Conservation (phyloP, 768 basidiomycete genomes). For the Pleurotus pulmonarius region DNA sequence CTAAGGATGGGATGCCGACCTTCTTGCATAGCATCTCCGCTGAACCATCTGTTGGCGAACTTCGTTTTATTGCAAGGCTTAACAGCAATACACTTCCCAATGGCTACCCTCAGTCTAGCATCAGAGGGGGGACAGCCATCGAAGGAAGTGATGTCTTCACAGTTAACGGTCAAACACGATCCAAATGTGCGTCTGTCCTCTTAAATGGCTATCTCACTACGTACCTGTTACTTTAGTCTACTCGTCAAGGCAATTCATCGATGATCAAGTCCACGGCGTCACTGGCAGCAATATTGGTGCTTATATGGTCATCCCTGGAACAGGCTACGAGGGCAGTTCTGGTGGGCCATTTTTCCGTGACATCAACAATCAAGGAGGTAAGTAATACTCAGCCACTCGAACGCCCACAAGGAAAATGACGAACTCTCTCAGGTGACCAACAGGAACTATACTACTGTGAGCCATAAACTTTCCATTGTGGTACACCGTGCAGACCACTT, state of each 20-base stretch:
- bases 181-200: slow-evolving; percentile 17
- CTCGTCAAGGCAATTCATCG: slow-evolving; percentile 30
- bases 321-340: slow-evolving; percentile 27
- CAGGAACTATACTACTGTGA: slow-evolving; percentile 34
- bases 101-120: slow-evolving; percentile 22
- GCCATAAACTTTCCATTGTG: slow-evolving; percentile 8
- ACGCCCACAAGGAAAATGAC: neutral
- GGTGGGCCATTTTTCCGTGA: slow-evolving; percentile 32
- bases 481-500: neutral
- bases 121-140: slow-evolving; percentile 29
- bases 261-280: slow-evolving; percentile 30
- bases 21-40: slow-evolving; percentile 21
- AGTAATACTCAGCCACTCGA: slow-evolving; percentile 5
- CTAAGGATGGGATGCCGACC: neutral
- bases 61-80: slow-evolving; percentile 33
- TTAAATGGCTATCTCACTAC: no score
- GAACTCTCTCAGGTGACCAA: slow-evolving; percentile 18
- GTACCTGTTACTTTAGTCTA: slow-evolving; percentile 15
- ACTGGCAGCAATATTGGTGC: slow-evolving; percentile 25
- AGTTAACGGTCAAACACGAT: slow-evolving; percentile 26
- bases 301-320: slow-evolving; percentile 29
- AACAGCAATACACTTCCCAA: slow-evolving; percentile 21
- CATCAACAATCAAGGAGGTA: slow-evolving; percentile 31
- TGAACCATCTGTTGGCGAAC: slow-evolving; percentile 32
- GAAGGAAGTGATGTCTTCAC: slow-evolving; percentile 32